Conservation (phyloP, 2,329 filamentous ascomycete species). For the Xylariaceae sp. region DNA sequence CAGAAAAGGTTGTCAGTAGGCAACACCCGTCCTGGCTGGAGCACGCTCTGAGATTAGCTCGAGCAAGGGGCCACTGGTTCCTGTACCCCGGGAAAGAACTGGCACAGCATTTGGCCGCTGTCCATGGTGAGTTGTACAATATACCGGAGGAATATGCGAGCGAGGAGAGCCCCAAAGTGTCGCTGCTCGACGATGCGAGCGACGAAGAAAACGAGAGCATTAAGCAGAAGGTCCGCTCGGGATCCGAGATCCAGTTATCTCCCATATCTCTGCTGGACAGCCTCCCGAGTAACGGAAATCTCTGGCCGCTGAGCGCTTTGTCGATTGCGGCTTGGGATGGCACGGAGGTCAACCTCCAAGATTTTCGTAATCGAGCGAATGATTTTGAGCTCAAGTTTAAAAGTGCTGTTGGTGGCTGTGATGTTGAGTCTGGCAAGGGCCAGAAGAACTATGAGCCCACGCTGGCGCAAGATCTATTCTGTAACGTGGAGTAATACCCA, state of each 20-base stretch:
- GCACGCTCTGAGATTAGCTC: slow-evolving; percentile 76
- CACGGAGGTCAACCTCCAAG: slow-evolving; percentile 45
- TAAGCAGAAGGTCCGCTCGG: slow-evolving; percentile 33
- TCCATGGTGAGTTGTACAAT: slow-evolving; percentile 78
- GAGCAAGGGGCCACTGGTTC: slow-evolving; percentile 76
- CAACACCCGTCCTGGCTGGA: slow-evolving; percentile 50
- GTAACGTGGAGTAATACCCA: slow-evolving; percentile 47
- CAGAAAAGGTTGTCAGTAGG: slow-evolving; percentile 52
- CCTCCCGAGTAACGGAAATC: slow-evolving; percentile 49
- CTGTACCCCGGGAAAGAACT: slow-evolving; percentile 73
- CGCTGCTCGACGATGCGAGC: slow-evolving; percentile 37
- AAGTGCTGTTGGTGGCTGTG: slow-evolving; percentile 70
- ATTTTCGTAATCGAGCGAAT: slow-evolving; percentile 51
- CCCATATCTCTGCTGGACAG: slow-evolving; percentile 57
- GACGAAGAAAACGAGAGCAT: slow-evolving; percentile 36
- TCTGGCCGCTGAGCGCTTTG: slow-evolving; percentile 54
- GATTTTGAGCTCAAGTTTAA: slow-evolving; percentile 67
- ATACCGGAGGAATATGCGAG: slow-evolving; percentile 70
- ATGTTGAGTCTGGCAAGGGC: slow-evolving; percentile 33
- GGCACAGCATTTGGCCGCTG: slow-evolving; percentile 64
- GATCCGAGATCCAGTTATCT: slow-evolving; percentile 47
- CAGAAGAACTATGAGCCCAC: slow-evolving; percentile 39
- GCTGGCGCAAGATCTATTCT: slow-evolving; percentile 69
- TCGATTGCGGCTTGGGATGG: slow-evolving; percentile 72
- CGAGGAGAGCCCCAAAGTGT: slow-evolving; percentile 26